A percentile compares a stretch with the other conserved stretches of the same genome.
These are phyloP conservation scores for Castanea crenata DNA, from an alignment of 306 rosid genomes.

Conservation along the genomic window DNA sequence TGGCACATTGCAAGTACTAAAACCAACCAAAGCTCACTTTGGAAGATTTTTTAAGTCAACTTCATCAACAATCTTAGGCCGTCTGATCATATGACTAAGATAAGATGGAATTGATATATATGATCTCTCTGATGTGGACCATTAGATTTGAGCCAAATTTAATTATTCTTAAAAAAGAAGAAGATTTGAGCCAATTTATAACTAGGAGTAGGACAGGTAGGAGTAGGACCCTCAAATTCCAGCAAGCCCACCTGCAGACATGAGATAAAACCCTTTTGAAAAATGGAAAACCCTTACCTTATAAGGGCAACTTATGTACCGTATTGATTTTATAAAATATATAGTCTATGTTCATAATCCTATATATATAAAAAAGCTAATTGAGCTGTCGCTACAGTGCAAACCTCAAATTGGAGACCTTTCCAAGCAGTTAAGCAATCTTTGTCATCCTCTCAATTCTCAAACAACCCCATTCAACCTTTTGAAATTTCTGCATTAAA, in stretches of 20 bases:
- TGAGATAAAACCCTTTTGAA: constrained; percentile 13
- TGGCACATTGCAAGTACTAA: not conserved
- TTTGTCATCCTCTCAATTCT: constrained; percentile 24
- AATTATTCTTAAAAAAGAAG: too few relatives aligned
- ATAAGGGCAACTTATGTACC: constrained; percentile 4
- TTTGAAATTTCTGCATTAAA: constrained; percentile 16
- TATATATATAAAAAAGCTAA: constrained; percentile 26
- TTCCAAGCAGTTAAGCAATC: constrained; percentile 34
- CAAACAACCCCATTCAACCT: constrained; percentile 1
- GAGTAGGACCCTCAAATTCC: constrained; percentile 31
- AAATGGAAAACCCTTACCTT: not conserved
- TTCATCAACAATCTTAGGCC: not conserved
- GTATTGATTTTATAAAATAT: not conserved
- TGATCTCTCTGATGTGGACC: constrained; percentile 41
- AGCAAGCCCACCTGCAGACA: constrained; percentile 9
- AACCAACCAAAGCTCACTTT: not conserved
- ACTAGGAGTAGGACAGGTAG: constrained; percentile 42
- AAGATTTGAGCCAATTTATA: constrained; percentile 39
- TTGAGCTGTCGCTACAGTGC: constrained; percentile 35
- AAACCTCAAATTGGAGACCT: constrained; percentile 14
- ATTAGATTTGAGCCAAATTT: constrained; percentile 36
- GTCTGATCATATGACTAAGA: not conserved
- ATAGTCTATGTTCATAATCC: constrained; percentile 12
- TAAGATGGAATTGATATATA: constrained; percentile 24
- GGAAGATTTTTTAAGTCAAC: constrained; percentile 19